phyloP scores from a whole-genome alignment of 2,329 filamentous ascomycete genomes.

The Graphilbum sp. region DNA sequence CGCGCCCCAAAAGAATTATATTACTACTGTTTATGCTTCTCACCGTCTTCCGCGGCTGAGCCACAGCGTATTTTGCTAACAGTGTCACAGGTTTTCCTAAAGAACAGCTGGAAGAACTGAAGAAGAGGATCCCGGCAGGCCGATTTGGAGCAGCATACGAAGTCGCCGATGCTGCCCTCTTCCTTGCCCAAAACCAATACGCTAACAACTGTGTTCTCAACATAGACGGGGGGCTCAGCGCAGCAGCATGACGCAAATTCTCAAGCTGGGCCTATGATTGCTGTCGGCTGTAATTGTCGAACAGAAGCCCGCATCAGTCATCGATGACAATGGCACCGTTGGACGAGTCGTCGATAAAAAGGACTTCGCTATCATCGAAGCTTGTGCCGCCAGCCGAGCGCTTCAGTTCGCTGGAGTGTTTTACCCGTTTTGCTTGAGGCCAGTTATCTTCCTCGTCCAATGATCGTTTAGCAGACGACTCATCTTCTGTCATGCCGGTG shows the following conservation, averaged over 20 bases:
- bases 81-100: constrained; percentile 3
- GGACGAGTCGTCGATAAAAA: constrained; percentile 31
- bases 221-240: constrained; percentile 70
- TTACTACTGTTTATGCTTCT: too few species aligned
- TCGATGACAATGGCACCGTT: constrained; percentile 52
- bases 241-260: constrained; percentile 17
- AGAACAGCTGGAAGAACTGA: background rate
- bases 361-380: constrained; percentile 26
- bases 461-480: constrained; percentile 25
- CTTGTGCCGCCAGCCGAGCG: constrained; percentile 3
- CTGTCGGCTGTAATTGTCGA: too few species aligned
- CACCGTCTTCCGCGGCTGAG: too few species aligned
- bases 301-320: constrained; percentile 11
- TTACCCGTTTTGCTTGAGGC: constrained; percentile 26
- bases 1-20: too few species aligned
- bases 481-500: background rate
- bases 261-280: too few species aligned
- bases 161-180: constrained; percentile 67
- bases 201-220: constrained; percentile 79
- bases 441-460: constrained; percentile 25
- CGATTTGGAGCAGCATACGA: constrained; percentile 55
- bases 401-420: constrained; percentile 10
- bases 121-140: constrained; percentile 39
- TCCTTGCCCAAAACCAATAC: constrained; percentile 63
- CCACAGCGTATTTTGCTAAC: too few species aligned